Evolutionary conservation across 257 asterid genomes (phyloP).

Genomic region (Plantago elongata): DNA sequence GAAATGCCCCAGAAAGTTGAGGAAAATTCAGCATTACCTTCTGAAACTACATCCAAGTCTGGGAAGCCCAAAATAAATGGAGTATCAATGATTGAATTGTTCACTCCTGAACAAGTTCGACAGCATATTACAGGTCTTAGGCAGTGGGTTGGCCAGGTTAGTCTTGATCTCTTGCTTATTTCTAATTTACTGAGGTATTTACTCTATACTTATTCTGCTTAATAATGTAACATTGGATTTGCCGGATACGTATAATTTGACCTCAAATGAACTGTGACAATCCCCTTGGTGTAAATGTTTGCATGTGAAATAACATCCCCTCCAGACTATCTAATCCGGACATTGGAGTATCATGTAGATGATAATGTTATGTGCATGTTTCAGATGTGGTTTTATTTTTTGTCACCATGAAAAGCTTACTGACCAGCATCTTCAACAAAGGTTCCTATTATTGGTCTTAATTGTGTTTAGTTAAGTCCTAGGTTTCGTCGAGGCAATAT

Average conservation of each 20-base stretch:
- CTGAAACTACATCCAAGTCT: conserved; percentile 64
- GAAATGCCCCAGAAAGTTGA: conserved; percentile 49
- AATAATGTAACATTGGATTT: conserved; percentile 4
- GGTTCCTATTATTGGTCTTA: no score
- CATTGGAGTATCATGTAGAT: not conserved
- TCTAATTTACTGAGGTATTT: conserved; percentile 11
- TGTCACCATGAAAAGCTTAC: not conserved
- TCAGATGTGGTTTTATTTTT: conserved; percentile 8
- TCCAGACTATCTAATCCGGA: no score
- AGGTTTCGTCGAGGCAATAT: not conserved
- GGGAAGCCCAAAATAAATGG: conserved; percentile 93
- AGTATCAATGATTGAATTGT: conserved; percentile 86
- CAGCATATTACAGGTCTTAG: conserved; percentile 83
- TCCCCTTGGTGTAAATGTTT: no score
- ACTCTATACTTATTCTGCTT: conserved; percentile 11
- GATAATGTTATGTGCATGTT: not conserved
- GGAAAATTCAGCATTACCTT: conserved; percentile 43
- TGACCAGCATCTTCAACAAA: not conserved
- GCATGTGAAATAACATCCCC: no score
- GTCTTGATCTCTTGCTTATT: conserved; percentile 20
- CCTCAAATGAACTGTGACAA: no score
- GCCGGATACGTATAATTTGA: no score
- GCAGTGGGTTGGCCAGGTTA: conserved; percentile 98
- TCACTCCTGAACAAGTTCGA: conserved; percentile 86
- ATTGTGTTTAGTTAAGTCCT: not conserved